Percentiles rank a stretch among this genome's conserved stretches.
phyloP scores from a whole-genome alignment of 345 rosid genomes.

The Durio zibethinus region DNA sequence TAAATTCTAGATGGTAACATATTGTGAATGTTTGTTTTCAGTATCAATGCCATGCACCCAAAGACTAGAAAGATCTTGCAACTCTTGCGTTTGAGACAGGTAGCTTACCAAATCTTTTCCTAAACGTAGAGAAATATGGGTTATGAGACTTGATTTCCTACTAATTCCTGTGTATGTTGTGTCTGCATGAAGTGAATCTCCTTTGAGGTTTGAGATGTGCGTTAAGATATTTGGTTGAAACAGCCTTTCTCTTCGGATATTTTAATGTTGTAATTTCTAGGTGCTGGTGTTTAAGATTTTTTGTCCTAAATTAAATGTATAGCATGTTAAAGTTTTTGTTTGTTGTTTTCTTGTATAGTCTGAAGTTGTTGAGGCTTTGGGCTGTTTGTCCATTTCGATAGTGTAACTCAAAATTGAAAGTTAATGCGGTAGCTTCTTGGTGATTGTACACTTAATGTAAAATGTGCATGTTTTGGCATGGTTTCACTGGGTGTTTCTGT shows the following conservation, averaged over 20 bases:
- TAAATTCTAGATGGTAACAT: not conserved
- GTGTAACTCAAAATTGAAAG: not conserved
- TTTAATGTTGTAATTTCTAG: not conserved
- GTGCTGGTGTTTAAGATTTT: not conserved
- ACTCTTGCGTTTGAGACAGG: constrained; percentile 93
- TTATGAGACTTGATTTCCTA: not conserved
- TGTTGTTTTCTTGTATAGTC: not conserved
- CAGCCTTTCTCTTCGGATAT: not conserved
- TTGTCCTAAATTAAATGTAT: too few species aligned
- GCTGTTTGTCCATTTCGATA: not conserved
- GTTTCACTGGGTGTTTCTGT: too few species aligned
- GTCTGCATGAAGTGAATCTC: not conserved
- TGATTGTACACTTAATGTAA: not conserved
- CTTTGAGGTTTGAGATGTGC: not conserved
- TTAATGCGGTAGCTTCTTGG: not conserved
- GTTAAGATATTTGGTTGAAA: not conserved
- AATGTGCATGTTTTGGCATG: too few species aligned
- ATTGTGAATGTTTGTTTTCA: constrained; percentile 20
- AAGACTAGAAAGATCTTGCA: constrained; percentile 81
- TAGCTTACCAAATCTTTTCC: constrained; percentile 8
- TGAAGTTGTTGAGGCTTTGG: not conserved
- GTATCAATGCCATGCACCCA: constrained; percentile 90
- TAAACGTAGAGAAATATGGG: not conserved
- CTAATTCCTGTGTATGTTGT: not conserved
- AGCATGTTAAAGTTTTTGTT: too few species aligned